A percentile compares a stretch with the other conserved stretches of the same genome.
Evolutionary conservation across 2,329 filamentous ascomycete genomes (phyloP).

Genomic region (Colletotrichum higginsianum): DNA sequence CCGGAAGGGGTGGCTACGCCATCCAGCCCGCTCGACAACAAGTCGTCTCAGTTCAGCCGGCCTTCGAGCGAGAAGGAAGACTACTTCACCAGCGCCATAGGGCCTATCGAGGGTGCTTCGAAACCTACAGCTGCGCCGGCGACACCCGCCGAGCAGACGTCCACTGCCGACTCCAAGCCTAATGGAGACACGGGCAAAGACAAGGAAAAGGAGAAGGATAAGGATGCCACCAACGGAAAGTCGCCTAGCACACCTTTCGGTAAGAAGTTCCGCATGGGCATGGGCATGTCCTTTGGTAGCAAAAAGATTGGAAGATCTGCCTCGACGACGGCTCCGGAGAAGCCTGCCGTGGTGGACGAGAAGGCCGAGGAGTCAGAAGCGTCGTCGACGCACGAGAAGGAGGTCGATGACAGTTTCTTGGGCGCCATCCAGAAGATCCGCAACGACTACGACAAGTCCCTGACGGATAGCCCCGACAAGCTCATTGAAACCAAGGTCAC

Average conservation of each 20-base stretch:
- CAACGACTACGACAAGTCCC: slow-evolving; percentile 79
- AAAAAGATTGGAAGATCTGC: slow-evolving; percentile 85
- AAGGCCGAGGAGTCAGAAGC: slow-evolving; percentile 79
- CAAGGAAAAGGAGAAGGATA: slow-evolving; percentile 62
- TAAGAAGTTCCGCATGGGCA: slow-evolving; percentile 83
- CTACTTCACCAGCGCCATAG: slow-evolving; percentile 80
- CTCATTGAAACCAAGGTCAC: slow-evolving; percentile 74
- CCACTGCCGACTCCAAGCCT: slow-evolving; percentile 57
- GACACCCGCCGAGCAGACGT: slow-evolving; percentile 61
- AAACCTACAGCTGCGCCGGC: slow-evolving; percentile 65
- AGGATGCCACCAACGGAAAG: slow-evolving; percentile 68
- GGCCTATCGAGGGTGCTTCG: slow-evolving; percentile 61
- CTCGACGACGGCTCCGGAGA: slow-evolving; percentile 77
- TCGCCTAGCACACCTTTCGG: slow-evolving; percentile 77
- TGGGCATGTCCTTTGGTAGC: slow-evolving; percentile 79
- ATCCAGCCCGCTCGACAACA: slow-evolving; percentile 67
- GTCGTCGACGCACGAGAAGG: slow-evolving; percentile 77
- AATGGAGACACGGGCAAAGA: slow-evolving; percentile 61
- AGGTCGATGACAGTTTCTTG: slow-evolving; percentile 81
- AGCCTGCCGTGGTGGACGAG: slow-evolving; percentile 81
- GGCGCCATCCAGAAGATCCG: slow-evolving; percentile 82
- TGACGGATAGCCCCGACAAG: slow-evolving; percentile 68
- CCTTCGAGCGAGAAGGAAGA: slow-evolving; percentile 78
- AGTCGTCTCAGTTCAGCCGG: slow-evolving; percentile 69
- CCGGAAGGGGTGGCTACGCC: slow-evolving; percentile 63